A percentile compares a stretch with the other conserved stretches of the same genome.
Evolutionary conservation across 2,329 filamentous ascomycete genomes (phyloP).

Genomic region (Paraphoma chrysanthemicola): DNA sequence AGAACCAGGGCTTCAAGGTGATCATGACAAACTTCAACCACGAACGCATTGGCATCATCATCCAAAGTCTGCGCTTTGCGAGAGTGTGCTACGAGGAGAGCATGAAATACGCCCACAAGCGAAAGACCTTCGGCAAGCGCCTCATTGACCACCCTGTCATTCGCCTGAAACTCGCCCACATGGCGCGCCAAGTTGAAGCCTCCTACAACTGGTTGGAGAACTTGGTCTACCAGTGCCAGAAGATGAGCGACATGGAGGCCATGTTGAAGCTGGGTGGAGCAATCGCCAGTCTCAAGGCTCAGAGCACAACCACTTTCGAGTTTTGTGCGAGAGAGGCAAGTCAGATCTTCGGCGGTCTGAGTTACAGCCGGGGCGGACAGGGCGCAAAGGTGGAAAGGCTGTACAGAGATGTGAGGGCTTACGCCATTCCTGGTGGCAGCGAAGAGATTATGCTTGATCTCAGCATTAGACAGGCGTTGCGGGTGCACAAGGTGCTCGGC

Average conservation of each 20-base stretch:
- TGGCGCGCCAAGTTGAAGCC: conserved; percentile 97
- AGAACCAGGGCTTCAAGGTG: conserved; percentile 97
- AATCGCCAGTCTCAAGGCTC: conserved; percentile 92
- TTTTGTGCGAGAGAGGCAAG: conserved; percentile 96
- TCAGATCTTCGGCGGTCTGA: conserved; percentile 96
- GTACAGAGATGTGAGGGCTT: conserved; percentile 93
- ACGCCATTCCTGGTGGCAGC: conserved; percentile 90
- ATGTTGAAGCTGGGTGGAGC: conserved; percentile 95
- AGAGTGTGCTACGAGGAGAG: conserved; percentile 97
- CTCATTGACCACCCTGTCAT: conserved; percentile 97
- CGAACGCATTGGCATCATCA: conserved; percentile 98
- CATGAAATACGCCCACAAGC: conserved; percentile 97
- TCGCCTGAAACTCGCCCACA: conserved; percentile 95
- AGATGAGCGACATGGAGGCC: conserved; percentile 92
- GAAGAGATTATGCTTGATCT: conserved; percentile 99
- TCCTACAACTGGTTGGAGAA: conserved; percentile 98
- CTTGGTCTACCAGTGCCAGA: conserved; percentile 88
- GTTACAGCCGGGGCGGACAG: conserved; percentile 91
- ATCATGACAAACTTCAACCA: conserved; percentile 99
- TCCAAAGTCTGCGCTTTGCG: conserved; percentile 93
- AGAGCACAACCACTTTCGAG: conserved; percentile 92
- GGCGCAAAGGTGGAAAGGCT: conserved; percentile 93
- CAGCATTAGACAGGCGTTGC: conserved; percentile 85
- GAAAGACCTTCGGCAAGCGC: conserved; percentile 93
- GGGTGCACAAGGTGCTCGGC: conserved; percentile 7